A percentile compares a stretch with the other conserved stretches of the same genome.
Evolutionary conservation across 352 stramenopile species (phyloP).

Genomic region (Phytophthora lateralis): DNA sequence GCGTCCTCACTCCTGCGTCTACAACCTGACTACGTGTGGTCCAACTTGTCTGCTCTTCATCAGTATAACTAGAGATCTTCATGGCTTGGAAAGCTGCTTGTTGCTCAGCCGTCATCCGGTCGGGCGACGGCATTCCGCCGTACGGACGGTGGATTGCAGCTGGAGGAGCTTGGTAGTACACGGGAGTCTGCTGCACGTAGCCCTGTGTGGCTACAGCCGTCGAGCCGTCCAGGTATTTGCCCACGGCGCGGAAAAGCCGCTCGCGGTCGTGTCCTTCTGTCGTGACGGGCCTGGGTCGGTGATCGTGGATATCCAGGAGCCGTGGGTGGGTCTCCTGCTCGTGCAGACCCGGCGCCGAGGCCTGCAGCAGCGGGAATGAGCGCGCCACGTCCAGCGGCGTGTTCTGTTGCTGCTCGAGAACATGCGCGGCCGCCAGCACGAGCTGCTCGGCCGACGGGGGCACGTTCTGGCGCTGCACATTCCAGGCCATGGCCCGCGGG

Average conservation of each 20-base stretch:
- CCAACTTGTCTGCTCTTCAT: constrained; percentile 31
- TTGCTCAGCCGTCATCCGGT: constrained; percentile 35
- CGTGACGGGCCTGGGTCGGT: constrained; percentile 1
- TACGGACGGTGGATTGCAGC: constrained; percentile 6
- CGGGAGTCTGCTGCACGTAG: constrained; percentile 14
- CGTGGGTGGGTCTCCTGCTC: not conserved
- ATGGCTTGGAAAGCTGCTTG: constrained; percentile 44
- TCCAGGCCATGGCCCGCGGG: constrained; percentile 68
- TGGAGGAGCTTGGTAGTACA: constrained; percentile 19
- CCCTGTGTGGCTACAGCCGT: not conserved
- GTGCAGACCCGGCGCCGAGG: not conserved
- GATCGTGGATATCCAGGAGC: not conserved
- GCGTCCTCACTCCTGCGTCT: constrained; percentile 4
- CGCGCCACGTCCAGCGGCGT: constrained; percentile 37
- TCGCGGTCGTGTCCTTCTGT: constrained; percentile 34
- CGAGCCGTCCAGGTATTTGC: constrained; percentile 48
- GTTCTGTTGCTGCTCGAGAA: constrained; percentile 17
- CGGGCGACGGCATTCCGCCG: constrained; percentile 28
- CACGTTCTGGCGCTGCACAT: constrained; percentile 40
- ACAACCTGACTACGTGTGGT: constrained; percentile 13
- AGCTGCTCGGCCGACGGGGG: constrained; percentile 16
- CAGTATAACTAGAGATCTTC: constrained; percentile 39
- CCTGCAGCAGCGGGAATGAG: constrained; percentile 49
- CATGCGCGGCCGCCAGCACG: constrained; percentile 13
- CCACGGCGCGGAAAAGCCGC: constrained; percentile 55